Evolutionary conservation across 495 filamentous ascomycete genomes (phyloP).

Genomic region (Talaromyces stipitatus): DNA sequence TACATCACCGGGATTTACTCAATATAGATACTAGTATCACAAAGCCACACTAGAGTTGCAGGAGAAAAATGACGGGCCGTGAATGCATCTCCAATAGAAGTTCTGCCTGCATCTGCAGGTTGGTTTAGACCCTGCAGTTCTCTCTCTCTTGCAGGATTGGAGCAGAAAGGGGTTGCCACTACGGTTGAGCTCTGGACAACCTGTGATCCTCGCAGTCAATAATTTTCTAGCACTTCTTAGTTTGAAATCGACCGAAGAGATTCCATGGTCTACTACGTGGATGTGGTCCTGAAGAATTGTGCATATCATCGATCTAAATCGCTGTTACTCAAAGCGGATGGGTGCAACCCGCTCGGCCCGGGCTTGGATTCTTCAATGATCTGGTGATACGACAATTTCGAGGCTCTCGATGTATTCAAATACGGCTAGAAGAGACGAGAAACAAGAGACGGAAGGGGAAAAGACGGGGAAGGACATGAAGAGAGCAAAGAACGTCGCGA

Average conservation of each 20-base stretch:
- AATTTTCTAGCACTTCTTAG: too few species aligned
- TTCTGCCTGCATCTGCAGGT: not conserved
- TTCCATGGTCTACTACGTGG: too few species aligned
- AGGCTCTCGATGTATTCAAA: not conserved
- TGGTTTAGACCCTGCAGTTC: not conserved
- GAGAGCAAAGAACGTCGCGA: not conserved
- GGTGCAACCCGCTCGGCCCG: not conserved
- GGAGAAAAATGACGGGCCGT: not conserved
- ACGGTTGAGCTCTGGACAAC: not conserved
- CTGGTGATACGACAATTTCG: not conserved
- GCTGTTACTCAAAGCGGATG: not conserved
- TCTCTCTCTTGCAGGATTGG: too few species aligned
- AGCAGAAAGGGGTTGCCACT: too few species aligned
- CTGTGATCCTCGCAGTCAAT: not conserved
- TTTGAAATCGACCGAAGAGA: too few species aligned
- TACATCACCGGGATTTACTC: not conserved
- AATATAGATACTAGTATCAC: not conserved
- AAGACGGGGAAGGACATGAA: too few species aligned
- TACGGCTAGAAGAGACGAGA: not conserved
- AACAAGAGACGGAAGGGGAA: too few species aligned
- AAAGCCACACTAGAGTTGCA: not conserved
- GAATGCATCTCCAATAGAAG: not conserved
- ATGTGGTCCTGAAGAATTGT: too few species aligned
- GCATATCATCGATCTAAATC: not conserved
- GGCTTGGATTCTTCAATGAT: not conserved